These are phyloP conservation scores for Kewa caespitosa DNA, from an alignment of 179 eudicot genomes.

Conservation along the genomic window DNA sequence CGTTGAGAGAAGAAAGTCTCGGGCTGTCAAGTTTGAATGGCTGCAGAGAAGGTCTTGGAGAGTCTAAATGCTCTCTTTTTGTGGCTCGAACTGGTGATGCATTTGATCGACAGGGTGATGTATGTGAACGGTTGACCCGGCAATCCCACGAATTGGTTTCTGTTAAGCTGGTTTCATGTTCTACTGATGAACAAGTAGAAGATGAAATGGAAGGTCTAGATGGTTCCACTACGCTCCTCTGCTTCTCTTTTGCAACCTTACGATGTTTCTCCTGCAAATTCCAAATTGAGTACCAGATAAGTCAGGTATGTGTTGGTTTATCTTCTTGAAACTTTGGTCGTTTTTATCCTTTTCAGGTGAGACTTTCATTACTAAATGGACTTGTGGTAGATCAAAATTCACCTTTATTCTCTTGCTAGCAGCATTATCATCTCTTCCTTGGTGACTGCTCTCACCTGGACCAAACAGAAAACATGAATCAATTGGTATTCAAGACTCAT, in stretches of 20 bases:
- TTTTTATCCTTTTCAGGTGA: neutral
- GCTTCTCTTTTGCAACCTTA: slow-evolving; percentile 17
- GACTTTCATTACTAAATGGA: neutral
- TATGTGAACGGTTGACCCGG: slow-evolving; percentile 4
- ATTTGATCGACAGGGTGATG: slow-evolving; percentile 16
- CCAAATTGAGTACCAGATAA: neutral
- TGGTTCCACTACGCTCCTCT: slow-evolving; percentile 24
- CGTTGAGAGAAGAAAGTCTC: slow-evolving; percentile 18
- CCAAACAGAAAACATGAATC: neutral
- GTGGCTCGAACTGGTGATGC: slow-evolving; percentile 23
- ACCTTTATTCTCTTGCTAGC: slow-evolving; percentile 31
- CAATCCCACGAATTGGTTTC: slow-evolving; percentile 6
- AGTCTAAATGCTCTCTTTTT: slow-evolving; percentile 29
- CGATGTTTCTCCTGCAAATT: slow-evolving; percentile 34
- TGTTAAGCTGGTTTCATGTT: slow-evolving; percentile 1
- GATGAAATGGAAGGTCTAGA: slow-evolving; percentile 34
- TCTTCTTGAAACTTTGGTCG: too few species aligned
- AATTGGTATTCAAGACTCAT: neutral
- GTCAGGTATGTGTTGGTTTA: neutral
- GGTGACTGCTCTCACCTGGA: slow-evolving; percentile 30
- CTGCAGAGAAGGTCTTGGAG: slow-evolving; percentile 31
- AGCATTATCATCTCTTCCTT: slow-evolving; percentile 15
- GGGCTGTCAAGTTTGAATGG: slow-evolving; percentile 24
- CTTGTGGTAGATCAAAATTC: neutral
- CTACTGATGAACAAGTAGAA: slow-evolving; percentile 23